phyloP scores from a whole-genome alignment of 1,284 basidiomycete species.

The Exobasidium rhododendri region DNA sequence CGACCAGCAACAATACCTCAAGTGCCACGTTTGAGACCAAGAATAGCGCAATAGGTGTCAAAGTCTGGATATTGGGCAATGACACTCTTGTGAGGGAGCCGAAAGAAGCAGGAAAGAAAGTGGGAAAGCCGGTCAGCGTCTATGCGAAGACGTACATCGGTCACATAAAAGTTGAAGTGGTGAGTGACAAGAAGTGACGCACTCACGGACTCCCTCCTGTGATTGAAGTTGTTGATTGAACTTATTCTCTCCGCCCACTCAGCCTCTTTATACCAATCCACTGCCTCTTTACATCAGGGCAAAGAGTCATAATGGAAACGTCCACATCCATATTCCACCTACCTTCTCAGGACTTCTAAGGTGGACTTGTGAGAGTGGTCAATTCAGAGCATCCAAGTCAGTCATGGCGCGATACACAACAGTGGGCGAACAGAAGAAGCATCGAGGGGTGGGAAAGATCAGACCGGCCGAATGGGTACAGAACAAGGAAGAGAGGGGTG shows the following conservation, averaged over 20 bases:
- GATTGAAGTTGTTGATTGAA: too few relatives aligned
- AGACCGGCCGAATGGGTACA: slow-evolving; percentile 7
- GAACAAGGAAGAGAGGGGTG: slow-evolving; percentile 2
- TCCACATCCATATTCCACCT: slow-evolving; percentile 32
- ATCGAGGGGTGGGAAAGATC: slow-evolving; percentile 35
- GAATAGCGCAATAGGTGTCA: slow-evolving; percentile 9
- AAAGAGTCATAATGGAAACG: slow-evolving; percentile 28
- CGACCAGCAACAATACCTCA: background rate
- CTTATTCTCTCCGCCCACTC: too few relatives aligned
- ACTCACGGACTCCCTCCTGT: slow-evolving; percentile 11
- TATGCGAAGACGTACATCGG: slow-evolving; percentile 26
- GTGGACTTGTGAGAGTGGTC: slow-evolving; percentile 38
- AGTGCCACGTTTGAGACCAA: slow-evolving; percentile 6
- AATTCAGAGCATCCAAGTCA: slow-evolving; percentile 29
- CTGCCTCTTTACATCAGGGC: slow-evolving; percentile 35
- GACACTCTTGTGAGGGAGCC: background rate
- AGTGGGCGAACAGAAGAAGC: slow-evolving; percentile 32
- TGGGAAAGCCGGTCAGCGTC: slow-evolving; percentile 23
- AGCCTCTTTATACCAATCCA: slow-evolving; percentile 29
- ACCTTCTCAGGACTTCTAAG: slow-evolving; percentile 39
- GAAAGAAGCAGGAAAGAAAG: background rate
- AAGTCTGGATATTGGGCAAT: slow-evolving; percentile 1
- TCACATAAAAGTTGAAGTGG: slow-evolving; percentile 20
- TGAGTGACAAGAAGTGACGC: slow-evolving; percentile 3
- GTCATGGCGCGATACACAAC: slow-evolving; percentile 26